A percentile compares a stretch with the other conserved stretches of the same genome.
These are phyloP conservation scores for Chlamydomonas applanata DNA, from an alignment of 139 green algal genomes.

Conservation along the genomic window DNA sequence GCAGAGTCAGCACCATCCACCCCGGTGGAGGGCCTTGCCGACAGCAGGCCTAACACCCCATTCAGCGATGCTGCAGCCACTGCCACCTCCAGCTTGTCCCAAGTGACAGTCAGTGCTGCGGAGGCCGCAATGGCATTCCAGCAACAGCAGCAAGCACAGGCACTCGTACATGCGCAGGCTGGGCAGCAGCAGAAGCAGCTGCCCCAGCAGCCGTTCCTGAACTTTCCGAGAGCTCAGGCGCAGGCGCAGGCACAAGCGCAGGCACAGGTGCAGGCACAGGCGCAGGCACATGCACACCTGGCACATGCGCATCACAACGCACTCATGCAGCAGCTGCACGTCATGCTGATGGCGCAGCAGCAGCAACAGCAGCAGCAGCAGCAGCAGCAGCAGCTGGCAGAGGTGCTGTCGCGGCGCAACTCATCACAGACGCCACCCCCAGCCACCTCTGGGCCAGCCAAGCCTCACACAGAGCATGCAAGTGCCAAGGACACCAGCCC, in stretches of 20 bases:
- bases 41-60: neutral
- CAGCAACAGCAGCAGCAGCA: constrained; percentile 1
- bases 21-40: neutral
- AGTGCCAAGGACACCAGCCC: too few relatives aligned
- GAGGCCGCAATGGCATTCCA: neutral
- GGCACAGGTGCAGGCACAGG: neutral
- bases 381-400: neutral
- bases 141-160: constrained; percentile 16
- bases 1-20: constrained; percentile 8
- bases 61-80: constrained; percentile 3
- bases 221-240: neutral
- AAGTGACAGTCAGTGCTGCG: neutral
- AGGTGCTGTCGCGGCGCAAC: neutral
- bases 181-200: neutral
- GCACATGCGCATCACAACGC: neutral
- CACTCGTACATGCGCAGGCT: neutral
- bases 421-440: neutral
- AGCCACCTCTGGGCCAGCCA: too few relatives aligned
- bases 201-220: neutral
- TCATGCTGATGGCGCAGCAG: neutral
- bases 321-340: constrained; percentile 3
- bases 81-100: neutral
- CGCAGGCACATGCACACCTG: neutral
- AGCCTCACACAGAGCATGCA: too few relatives aligned
- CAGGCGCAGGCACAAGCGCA: neutral